Base-by-base conservation (phyloP, 2,329 filamentous ascomycete genomes). In the Sclerotinia spermophila region DNA sequence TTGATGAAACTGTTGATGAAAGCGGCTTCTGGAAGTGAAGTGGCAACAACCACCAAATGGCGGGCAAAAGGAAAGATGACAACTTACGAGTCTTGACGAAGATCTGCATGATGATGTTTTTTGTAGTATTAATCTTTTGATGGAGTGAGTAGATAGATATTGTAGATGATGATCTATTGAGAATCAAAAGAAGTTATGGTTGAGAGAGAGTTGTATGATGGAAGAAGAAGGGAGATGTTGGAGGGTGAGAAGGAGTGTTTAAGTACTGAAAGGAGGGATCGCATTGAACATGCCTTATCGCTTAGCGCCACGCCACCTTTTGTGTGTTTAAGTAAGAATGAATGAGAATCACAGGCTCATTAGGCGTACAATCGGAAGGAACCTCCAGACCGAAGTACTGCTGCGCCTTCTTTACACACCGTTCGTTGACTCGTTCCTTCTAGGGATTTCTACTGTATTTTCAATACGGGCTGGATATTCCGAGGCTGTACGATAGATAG, bases 61-160 rank as follows among this genome's bases (percentile, higher is more conserved):
- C 72, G 58, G 58, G 65, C 53, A 64, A 35, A 65, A 53, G 77
- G 79, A 45, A 53, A 68, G 56, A 35, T 33, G 51, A 62, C 19
- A 78, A 90, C 91, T 87, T 86, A 93, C 91, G 88, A 78, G 94
- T 97, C 90, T 97, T 97, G 79, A 97, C 94, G 84, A 97, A 97
- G 87, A 97, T 97, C 88, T 97, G 94, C 94, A 97, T 96, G 82
- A 71, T 77, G 72, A 72, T 73, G 75, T 72, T 69, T 71, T 71
- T 71, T 71, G 67, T 68, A 72, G 21, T 62, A 40, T 48, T 67
- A 58, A 55, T 55, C 58, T 42, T 62, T 48, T 58, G 61, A 72
- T 71, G 69, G 65, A 72, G 70, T 64, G 65, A 72, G 70, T 64
- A 44, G 67, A 64, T 64, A n/a, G 27, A 59, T 68, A 35, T 58